These are phyloP conservation scores for Podila clonocystis DNA, from an alignment of 192 early-diverging fungal genomes.

Conservation along the genomic window DNA sequence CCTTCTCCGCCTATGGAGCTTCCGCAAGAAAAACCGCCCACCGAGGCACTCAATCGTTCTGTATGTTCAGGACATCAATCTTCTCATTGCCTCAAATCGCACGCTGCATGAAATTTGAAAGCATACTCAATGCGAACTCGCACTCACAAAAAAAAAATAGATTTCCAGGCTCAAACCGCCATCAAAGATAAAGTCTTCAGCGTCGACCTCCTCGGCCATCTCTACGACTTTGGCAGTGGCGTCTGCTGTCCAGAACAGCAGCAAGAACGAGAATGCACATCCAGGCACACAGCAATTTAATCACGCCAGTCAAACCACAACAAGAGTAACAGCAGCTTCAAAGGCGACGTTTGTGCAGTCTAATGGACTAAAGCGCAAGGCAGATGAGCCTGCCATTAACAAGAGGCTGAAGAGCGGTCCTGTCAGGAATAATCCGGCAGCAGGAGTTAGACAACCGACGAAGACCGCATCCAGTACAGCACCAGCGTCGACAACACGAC, in stretches of 20 bases:
- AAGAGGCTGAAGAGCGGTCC: too few relatives aligned
- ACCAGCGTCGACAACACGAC: background rate
- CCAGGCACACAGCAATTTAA: background rate
- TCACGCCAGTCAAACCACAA: background rate
- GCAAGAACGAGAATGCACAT: background rate
- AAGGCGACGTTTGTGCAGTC: background rate
- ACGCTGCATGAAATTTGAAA: background rate
- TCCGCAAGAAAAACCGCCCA: background rate
- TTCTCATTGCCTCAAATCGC: background rate
- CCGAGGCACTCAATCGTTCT: background rate
- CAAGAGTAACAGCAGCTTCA: background rate
- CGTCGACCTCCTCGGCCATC: background rate
- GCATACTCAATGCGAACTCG: background rate
- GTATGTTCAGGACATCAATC: background rate
- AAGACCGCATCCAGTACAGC: too few relatives aligned
- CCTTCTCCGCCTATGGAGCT: background rate
- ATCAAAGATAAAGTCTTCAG: constrained; percentile 1
- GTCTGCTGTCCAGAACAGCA: background rate
- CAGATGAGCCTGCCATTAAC: too few relatives aligned
- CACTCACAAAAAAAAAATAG: background rate
- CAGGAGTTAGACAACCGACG: too few relatives aligned
- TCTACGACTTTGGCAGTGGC: background rate
- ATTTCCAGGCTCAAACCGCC: background rate
- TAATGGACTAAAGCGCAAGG: too few relatives aligned
- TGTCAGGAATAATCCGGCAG: too few relatives aligned